phyloP scores from a whole-genome alignment of 208 protist genomes.

The Trichomonas vaginalis region DNA sequence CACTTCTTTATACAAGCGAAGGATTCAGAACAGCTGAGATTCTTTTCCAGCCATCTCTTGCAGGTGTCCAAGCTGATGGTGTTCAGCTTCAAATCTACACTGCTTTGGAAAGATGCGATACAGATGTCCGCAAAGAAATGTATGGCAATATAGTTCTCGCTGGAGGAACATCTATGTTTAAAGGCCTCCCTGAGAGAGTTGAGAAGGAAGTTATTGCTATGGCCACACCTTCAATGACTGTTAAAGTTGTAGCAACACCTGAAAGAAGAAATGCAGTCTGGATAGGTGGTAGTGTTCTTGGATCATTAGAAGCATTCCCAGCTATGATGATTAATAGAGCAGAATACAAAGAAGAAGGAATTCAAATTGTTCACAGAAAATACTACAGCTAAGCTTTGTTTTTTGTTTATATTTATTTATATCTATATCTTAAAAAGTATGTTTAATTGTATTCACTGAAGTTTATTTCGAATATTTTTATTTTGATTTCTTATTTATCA shows the following conservation, averaged over 20 bases:
- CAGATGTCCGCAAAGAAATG: constrained; percentile 45
- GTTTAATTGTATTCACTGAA: too few species aligned
- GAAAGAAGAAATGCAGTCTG: constrained; percentile 68
- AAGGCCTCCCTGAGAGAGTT: constrained; percentile 77
- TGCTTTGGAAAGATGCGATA: constrained; percentile 52
- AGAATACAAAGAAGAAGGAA: constrained; percentile 73
- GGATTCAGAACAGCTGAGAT: constrained; percentile 52
- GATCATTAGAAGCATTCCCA: constrained; percentile 76
- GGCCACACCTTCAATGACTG: constrained; percentile 37
- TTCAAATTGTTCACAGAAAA: constrained; percentile 52
- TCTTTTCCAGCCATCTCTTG: constrained; percentile 56
- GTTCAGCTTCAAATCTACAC: constrained; percentile 46
- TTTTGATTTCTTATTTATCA: too few species aligned
- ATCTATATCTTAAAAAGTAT: too few species aligned
- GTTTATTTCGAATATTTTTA: too few species aligned
- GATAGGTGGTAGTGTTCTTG: constrained; percentile 80
- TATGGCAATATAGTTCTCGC: constrained; percentile 46
- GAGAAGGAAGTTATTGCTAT: constrained; percentile 51
- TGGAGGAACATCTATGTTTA: constrained; percentile 45
- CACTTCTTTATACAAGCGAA: constrained; percentile 36
- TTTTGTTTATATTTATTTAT: background rate
- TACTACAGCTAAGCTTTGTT: constrained; percentile 31
- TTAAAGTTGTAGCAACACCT: constrained; percentile 37
- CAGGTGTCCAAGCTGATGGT: constrained; percentile 36
- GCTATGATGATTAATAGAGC: constrained; percentile 71